Conservation (phyloP, 2,329 filamentous ascomycete genomes). For the Trichoderma polysporum region DNA sequence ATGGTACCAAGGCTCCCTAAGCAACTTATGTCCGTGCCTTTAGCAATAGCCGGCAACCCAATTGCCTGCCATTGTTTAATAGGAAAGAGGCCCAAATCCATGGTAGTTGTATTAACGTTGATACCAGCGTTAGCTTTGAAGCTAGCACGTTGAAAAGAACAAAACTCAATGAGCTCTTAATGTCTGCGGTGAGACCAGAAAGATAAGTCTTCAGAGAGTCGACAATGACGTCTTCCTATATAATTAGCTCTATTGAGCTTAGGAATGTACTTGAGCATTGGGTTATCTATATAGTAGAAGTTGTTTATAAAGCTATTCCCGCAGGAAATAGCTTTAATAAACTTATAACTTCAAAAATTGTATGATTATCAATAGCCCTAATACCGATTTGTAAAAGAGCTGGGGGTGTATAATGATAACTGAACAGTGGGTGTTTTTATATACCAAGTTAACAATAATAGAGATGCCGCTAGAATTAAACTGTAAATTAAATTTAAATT, state of each 20-base stretch:
- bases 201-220: slow-evolving; percentile 47
- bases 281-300: not conserved
- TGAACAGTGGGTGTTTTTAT: slow-evolving; percentile 38
- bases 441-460: not conserved
- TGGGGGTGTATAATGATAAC: slow-evolving; percentile 38
- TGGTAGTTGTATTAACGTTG: not conserved
- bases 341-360: not conserved
- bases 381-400: slow-evolving; percentile 25
- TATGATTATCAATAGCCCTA: not conserved
- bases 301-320: not conserved
- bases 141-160: not conserved
- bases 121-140: not conserved
- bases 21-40: not conserved
- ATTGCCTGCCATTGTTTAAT: not conserved
- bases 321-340: not conserved
- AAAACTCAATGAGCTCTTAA: slow-evolving; percentile 27
- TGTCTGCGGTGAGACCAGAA: slow-evolving; percentile 42
- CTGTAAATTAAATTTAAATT: not conserved
- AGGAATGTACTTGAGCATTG: not conserved
- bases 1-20: not conserved
- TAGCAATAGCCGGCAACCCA: not conserved
- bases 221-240: slow-evolving; percentile 50
- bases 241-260: slow-evolving; percentile 32
- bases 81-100: not conserved
- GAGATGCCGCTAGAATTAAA: slow-evolving; percentile 19